These are phyloP conservation scores for Coccomyxa sp. DNA, from an alignment of 139 green algal species.

Conservation along the genomic window DNA sequence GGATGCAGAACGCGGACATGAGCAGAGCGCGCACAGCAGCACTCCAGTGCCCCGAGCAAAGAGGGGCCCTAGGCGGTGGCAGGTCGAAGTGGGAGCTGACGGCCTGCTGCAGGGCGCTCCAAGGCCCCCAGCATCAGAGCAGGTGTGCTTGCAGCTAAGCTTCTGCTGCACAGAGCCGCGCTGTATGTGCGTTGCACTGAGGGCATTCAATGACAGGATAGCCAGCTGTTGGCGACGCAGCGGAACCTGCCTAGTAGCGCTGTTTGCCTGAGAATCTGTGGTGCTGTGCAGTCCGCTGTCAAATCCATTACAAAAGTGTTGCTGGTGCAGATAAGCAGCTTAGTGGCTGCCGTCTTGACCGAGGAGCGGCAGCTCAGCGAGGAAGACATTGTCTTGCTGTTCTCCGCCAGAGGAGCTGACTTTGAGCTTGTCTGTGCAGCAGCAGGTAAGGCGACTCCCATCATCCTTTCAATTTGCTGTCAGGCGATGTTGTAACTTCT, in stretches of 20 bases:
- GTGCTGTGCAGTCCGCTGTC: too few relatives aligned
- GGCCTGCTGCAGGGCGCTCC: neutral
- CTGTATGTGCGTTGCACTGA: too few relatives aligned
- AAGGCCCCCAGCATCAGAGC: too few relatives aligned
- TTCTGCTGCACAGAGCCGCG: too few relatives aligned
- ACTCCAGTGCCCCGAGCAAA: constrained; percentile 11
- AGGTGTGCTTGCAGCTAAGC: too few relatives aligned
- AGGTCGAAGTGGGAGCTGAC: constrained; percentile 6
- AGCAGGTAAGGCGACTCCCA: constrained; percentile 19
- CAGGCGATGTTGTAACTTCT: too few relatives aligned
- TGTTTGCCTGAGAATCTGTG: too few relatives aligned
- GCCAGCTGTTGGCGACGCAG: too few relatives aligned
- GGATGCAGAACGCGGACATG: too few relatives aligned
- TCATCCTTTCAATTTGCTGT: neutral
- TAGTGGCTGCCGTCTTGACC: constrained; percentile 25
- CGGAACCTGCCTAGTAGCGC: too few relatives aligned
- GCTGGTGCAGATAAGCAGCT: neutral
- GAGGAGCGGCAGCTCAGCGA: constrained; percentile 23
- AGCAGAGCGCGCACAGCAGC: constrained; percentile 23
- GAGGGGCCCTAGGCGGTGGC: constrained; percentile 9
- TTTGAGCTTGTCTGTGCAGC: constrained; percentile 47
- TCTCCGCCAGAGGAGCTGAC: constrained; percentile 58
- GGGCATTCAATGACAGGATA: too few relatives aligned
- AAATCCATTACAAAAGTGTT: too few relatives aligned
- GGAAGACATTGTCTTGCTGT: constrained; percentile 53